A percentile compares a stretch with the other conserved stretches of the same genome.
phyloP scores from a whole-genome alignment of 179 eudicot genomes.

The Spergularia azorica region DNA sequence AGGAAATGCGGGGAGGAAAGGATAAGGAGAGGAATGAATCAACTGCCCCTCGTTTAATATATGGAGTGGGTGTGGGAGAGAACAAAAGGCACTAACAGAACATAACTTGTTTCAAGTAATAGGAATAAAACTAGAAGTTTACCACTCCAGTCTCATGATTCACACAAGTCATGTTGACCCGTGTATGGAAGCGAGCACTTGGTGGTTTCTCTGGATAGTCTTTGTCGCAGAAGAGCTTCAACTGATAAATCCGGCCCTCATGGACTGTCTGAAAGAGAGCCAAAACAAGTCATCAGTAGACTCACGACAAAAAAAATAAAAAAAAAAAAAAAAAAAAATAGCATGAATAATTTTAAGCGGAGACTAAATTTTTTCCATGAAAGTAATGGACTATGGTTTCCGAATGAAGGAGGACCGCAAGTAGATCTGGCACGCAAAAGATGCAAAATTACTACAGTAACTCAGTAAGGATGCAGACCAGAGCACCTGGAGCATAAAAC shows the following conservation, averaged over 20 bases:
- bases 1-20: background rate
- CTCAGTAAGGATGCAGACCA: background rate
- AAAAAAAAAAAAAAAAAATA: too few species aligned
- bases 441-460: background rate
- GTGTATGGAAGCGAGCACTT: constrained; percentile 65
- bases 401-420: background rate
- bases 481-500: background rate
- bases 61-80: background rate
- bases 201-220: constrained; percentile 80
- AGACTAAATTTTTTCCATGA: background rate
- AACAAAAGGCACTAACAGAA: background rate
- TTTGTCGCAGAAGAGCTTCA: constrained; percentile 75
- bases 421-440: background rate
- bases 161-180: constrained; percentile 68
- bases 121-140: constrained; percentile 20
- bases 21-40: background rate
- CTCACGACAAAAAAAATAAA: background rate
- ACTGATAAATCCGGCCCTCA: constrained; percentile 74
- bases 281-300: background rate
- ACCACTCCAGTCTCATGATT: constrained; percentile 68
- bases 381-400: background rate
- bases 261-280: constrained; percentile 55
- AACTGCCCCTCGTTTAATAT: background rate
- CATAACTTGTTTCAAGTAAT: background rate
- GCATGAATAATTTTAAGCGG: background rate